A percentile compares a stretch with the other conserved stretches of the same genome.
Conservation (phyloP, 192 early-diverging fungal species). For the Linderina pennispora region DNA sequence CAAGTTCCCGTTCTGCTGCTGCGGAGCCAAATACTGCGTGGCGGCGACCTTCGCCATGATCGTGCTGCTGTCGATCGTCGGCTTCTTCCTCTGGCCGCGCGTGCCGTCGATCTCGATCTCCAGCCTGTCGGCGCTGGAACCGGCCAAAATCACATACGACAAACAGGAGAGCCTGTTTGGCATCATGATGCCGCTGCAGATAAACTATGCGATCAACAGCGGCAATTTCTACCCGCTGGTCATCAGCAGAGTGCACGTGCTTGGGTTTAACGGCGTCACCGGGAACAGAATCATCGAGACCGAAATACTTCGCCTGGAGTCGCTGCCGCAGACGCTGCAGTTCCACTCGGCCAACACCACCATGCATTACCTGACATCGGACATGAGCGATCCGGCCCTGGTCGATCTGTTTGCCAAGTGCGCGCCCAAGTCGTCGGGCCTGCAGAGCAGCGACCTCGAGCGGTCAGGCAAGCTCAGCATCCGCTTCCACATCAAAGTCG, state of each 20-base stretch:
- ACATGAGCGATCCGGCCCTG: constrained; percentile 31
- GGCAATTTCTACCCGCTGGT: constrained; percentile 44
- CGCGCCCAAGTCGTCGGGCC: constrained; percentile 9
- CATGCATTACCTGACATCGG: constrained; percentile 31
- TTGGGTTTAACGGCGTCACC: constrained; percentile 32
- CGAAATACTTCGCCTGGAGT: constrained; percentile 4
- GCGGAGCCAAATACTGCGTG: constrained; percentile 32
- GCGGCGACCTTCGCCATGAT: constrained; percentile 21
- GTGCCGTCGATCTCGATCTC: constrained; percentile 32
- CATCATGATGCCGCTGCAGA: constrained; percentile 25
- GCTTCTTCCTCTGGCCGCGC: constrained; percentile 41
- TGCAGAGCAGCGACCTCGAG: not conserved
- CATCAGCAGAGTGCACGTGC: constrained; percentile 12
- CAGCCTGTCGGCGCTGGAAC: constrained; percentile 11
- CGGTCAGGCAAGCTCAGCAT: constrained; percentile 22
- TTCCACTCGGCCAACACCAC: constrained; percentile 12
- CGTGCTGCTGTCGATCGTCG: constrained; percentile 13
- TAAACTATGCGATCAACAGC: constrained; percentile 41
- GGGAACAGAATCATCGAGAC: constrained; percentile 33
- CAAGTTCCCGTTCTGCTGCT: constrained; percentile 30
- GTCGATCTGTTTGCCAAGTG: constrained; percentile 40
- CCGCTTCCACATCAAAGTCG: constrained; percentile 34
- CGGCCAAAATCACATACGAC: constrained; percentile 24
- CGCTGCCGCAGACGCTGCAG: constrained; percentile 16
- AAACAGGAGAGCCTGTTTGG: constrained; percentile 15